These are phyloP conservation scores for Boletellus ananas DNA, from an alignment of 768 basidiomycete genomes.

Conservation along the genomic window DNA sequence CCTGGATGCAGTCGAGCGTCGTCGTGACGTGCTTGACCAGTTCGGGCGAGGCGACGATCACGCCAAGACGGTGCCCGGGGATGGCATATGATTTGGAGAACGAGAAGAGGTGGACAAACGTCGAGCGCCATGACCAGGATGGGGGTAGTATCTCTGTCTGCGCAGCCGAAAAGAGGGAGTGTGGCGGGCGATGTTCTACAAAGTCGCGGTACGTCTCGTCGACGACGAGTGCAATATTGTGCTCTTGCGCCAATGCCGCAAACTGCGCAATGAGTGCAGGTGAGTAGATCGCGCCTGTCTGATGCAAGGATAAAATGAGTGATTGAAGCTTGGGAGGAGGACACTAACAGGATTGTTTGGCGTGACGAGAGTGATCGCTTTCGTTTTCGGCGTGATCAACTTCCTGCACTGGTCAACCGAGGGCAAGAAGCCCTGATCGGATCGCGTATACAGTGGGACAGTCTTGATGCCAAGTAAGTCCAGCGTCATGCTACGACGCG, in stretches of 20 bases:
- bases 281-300: conserved; percentile 72
- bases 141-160: neutral
- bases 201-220: conserved; percentile 92
- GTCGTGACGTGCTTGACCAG: conserved; percentile 48
- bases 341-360: conserved; percentile 69
- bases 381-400: conserved; percentile 55
- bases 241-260: conserved; percentile 49
- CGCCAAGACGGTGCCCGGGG: conserved; percentile 81
- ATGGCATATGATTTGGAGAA: conserved; percentile 79
- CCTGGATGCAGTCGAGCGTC: conserved; percentile 77
- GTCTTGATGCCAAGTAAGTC: conserved; percentile 58
- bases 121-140: conserved; percentile 51
- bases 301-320: neutral
- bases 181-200: conserved; percentile 48
- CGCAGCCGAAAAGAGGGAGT: conserved; percentile 46
- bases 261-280: conserved; percentile 55
- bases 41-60: conserved; percentile 56
- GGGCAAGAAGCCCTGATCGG: conserved; percentile 57
- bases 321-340: neutral
- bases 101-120: conserved; percentile 68
- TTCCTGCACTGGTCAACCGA: conserved; percentile 45
- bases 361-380: conserved; percentile 70
- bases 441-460: conserved; percentile 49
- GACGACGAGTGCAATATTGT: conserved; percentile 63
- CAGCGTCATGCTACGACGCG: conserved; percentile 55